phyloP scores from a whole-genome alignment of 108 stramenopile species.

The Pseudonitzschia multiseries region DNA sequence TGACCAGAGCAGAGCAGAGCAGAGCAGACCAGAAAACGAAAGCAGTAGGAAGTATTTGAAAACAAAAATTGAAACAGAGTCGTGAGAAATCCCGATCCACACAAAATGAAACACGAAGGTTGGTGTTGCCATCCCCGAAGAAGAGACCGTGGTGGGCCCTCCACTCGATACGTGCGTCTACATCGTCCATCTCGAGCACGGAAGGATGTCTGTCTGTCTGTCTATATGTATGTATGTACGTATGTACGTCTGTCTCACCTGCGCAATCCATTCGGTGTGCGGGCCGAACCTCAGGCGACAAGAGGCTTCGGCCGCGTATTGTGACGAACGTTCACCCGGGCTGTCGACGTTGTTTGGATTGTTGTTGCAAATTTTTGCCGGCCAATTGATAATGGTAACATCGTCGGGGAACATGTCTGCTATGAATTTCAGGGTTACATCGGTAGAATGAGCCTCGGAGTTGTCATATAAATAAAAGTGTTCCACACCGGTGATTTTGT shows the following conservation, averaged over 20 bases:
- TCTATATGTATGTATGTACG: too few relatives aligned
- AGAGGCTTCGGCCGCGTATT: constrained; percentile 85
- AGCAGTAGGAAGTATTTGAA: too few relatives aligned
- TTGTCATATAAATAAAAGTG: constrained; percentile 90
- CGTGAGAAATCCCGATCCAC: too few relatives aligned
- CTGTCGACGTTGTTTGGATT: constrained; percentile 62
- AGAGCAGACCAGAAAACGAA: not conserved
- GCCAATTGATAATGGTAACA: constrained; percentile 84
- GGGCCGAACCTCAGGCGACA: constrained; percentile 84
- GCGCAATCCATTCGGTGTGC: constrained; percentile 79
- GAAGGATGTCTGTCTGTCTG: too few relatives aligned
- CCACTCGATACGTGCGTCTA: too few relatives aligned
- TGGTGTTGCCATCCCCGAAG: too few relatives aligned
- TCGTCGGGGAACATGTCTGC: constrained; percentile 68
- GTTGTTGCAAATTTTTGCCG: constrained; percentile 47
- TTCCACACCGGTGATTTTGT: constrained; percentile 76
- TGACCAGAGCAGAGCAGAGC: not conserved
- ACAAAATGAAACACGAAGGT: too few relatives aligned
- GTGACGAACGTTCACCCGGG: constrained; percentile 81
- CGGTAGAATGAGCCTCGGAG: constrained; percentile 53
- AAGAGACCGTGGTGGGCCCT: too few relatives aligned
- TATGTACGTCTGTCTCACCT: constrained; percentile 2
- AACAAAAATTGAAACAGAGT: too few relatives aligned
- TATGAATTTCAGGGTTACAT: constrained; percentile 55
- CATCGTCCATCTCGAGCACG: too few relatives aligned